Conservation (phyloP, 345 rosid genomes). For the Citrus australasica region DNA sequence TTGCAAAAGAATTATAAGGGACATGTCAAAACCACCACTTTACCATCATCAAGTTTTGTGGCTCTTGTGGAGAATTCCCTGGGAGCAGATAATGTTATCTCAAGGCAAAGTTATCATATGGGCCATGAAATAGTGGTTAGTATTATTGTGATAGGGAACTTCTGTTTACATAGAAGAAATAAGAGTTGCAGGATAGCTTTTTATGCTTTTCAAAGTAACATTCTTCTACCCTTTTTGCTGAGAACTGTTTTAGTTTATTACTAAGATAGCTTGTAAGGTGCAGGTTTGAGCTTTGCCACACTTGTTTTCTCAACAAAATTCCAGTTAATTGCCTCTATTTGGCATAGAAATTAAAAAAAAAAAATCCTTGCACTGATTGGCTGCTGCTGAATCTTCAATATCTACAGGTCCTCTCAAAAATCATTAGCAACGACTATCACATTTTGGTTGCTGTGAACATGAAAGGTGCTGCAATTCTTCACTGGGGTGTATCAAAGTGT, state of each 20-base stretch:
- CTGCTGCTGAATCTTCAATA: slow-evolving; percentile 3
- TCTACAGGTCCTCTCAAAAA: slow-evolving; percentile 39
- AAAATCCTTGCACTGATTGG: background rate
- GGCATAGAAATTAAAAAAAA: background rate
- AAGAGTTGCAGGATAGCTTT: background rate
- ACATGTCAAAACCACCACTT: slow-evolving; percentile 24
- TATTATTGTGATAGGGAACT: slow-evolving; percentile 9
- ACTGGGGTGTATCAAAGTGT: slow-evolving; percentile 56
- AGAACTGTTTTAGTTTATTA: background rate
- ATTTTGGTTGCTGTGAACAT: slow-evolving; percentile 44
- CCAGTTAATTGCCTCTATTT: background rate
- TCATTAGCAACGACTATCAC: slow-evolving; percentile 34
- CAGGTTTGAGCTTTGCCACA: background rate
- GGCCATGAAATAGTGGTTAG: slow-evolving; percentile 49
- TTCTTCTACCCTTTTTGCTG: background rate
- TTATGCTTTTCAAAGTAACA: background rate
- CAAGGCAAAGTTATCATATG: slow-evolving; percentile 32
- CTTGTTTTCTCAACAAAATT: background rate
- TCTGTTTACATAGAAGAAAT: slow-evolving; percentile 3
- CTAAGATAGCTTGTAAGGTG: background rate
- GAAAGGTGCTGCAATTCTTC: slow-evolving; percentile 50
- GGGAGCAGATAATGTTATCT: slow-evolving; percentile 43
- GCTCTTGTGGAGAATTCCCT: slow-evolving; percentile 41
- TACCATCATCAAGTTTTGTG: slow-evolving; percentile 29
- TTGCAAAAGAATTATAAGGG: slow-evolving; percentile 38